These are phyloP conservation scores for Chrysosporium queenslandicum DNA, from an alignment of 2,329 filamentous ascomycete genomes.

Conservation along the genomic window DNA sequence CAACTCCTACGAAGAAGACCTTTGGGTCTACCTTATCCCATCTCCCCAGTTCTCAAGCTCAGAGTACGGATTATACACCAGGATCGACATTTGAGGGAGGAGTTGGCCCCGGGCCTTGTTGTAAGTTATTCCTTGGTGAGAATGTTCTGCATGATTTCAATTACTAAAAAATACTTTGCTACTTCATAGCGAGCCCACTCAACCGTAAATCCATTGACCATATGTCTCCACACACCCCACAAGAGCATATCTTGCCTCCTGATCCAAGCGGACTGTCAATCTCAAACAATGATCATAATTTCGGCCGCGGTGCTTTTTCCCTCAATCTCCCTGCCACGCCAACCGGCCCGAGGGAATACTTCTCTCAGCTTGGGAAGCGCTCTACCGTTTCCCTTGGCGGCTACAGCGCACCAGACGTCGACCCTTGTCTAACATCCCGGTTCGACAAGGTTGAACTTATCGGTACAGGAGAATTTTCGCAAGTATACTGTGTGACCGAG, in stretches of 20 bases:
- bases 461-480: slow-evolving; percentile 85
- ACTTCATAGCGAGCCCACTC: slow-evolving; percentile 54
- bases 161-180: slow-evolving; percentile 16
- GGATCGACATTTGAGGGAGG: slow-evolving; percentile 20
- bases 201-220: slow-evolving; percentile 44
- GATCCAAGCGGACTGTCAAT: slow-evolving; percentile 79
- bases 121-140: slow-evolving; percentile 27
- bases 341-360: slow-evolving; percentile 54
- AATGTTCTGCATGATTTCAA: not conserved
- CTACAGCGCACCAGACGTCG: slow-evolving; percentile 61
- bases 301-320: slow-evolving; percentile 34
- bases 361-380: slow-evolving; percentile 48
- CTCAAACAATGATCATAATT: slow-evolving; percentile 45
- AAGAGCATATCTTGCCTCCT: slow-evolving; percentile 60
- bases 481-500: slow-evolving; percentile 53
- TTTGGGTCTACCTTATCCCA: slow-evolving; percentile 26
- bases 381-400: slow-evolving; percentile 61
- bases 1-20: slow-evolving; percentile 72
- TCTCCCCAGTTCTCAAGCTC: slow-evolving; percentile 15
- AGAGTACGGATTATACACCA: slow-evolving; percentile 17
- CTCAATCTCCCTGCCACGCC: slow-evolving; percentile 66
- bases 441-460: slow-evolving; percentile 74
- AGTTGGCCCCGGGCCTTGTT: slow-evolving; percentile 22
- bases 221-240: slow-evolving; percentile 65
- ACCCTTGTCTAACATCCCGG: slow-evolving; percentile 60